Conservation (phyloP, 2,329 filamentous ascomycete species). For the Ophiocordyceps sinensis region DNA sequence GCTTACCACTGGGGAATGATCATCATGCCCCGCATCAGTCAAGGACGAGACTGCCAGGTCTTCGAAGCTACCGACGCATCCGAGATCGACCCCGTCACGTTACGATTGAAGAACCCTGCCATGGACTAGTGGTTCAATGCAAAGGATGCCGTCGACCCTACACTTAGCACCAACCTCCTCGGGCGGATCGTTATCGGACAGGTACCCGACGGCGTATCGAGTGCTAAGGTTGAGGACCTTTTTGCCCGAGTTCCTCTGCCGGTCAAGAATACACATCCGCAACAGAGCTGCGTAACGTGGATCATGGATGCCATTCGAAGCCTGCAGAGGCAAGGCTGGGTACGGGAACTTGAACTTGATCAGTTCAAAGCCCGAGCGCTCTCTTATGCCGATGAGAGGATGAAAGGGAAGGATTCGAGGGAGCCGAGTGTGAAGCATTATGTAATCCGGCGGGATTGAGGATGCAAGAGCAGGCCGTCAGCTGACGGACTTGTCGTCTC, state of each 20-base stretch:
- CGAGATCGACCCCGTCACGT: slow-evolving; percentile 14
- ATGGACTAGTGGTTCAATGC: slow-evolving; percentile 17
- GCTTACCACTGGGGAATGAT: slow-evolving; percentile 18
- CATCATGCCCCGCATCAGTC: slow-evolving; percentile 8
- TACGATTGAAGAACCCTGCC: slow-evolving; percentile 15
- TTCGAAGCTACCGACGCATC: slow-evolving; percentile 17
- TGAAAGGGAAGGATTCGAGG: slow-evolving; percentile 5
- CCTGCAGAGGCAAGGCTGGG: slow-evolving; percentile 13
- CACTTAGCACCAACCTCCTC: slow-evolving; percentile 10
- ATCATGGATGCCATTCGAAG: slow-evolving; percentile 10
- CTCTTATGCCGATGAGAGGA: slow-evolving; percentile 14
- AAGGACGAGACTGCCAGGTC: slow-evolving; percentile 4
- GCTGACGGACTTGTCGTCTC: slow-evolving; percentile 8
- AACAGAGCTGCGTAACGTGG: slow-evolving; percentile 21
- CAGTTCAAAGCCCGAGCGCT: slow-evolving; percentile 14
- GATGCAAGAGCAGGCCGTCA: slow-evolving; percentile 7
- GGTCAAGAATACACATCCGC: slow-evolving; percentile 15
- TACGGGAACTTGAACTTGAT: slow-evolving; percentile 9
- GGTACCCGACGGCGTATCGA: slow-evolving; percentile 6
- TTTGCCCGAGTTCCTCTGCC: slow-evolving; percentile 13
- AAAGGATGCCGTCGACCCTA: slow-evolving; percentile 6
- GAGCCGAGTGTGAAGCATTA: slow-evolving; percentile 5
- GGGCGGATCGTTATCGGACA: slow-evolving; percentile 14
- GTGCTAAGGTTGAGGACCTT: slow-evolving; percentile 7
- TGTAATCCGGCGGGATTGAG: too few relatives aligned